Conservation (phyloP, 345 rosid species). For the Litchi chinensis region DNA sequence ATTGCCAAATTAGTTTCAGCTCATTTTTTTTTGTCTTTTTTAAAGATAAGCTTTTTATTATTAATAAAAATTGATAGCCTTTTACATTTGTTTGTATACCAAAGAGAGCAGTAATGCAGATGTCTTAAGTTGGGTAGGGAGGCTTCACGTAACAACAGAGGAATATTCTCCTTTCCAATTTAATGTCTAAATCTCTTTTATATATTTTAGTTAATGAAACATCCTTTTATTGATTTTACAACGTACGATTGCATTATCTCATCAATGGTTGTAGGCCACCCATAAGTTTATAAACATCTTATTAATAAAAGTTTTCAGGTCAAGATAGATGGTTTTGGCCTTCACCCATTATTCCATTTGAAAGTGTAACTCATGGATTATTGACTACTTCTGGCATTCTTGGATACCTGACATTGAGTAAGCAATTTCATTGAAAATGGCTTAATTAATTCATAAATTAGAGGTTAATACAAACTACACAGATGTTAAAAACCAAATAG, state of each 20-base stretch:
- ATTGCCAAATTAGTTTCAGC: too few relatives aligned
- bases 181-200: too few relatives aligned
- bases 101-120: too few relatives aligned
- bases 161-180: too few relatives aligned
- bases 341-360: conserved; percentile 33
- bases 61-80: too few relatives aligned
- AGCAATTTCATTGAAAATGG: neutral
- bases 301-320: conserved; percentile 25
- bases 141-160: too few relatives aligned
- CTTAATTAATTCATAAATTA: neutral
- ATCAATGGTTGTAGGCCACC: neutral
- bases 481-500: conserved; percentile 32
- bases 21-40: too few relatives aligned
- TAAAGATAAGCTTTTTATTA: too few relatives aligned
- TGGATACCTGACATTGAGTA: conserved; percentile 43
- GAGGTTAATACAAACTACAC: neutral
- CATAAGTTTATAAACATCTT: conserved; percentile 36
- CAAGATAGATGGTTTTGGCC: conserved; percentile 32
- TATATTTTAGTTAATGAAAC: too few relatives aligned
- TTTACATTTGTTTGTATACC: too few relatives aligned
- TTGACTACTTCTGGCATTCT: conserved; percentile 47
- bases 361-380: conserved; percentile 38
- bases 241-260: conserved; percentile 36
- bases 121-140: too few relatives aligned
- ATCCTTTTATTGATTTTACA: neutral